Evolutionary conservation across 768 basidiomycete species (phyloP), one percentile per base, ranked within the genome.

Genomic region (Termitomyces bulborhizus): DNA sequence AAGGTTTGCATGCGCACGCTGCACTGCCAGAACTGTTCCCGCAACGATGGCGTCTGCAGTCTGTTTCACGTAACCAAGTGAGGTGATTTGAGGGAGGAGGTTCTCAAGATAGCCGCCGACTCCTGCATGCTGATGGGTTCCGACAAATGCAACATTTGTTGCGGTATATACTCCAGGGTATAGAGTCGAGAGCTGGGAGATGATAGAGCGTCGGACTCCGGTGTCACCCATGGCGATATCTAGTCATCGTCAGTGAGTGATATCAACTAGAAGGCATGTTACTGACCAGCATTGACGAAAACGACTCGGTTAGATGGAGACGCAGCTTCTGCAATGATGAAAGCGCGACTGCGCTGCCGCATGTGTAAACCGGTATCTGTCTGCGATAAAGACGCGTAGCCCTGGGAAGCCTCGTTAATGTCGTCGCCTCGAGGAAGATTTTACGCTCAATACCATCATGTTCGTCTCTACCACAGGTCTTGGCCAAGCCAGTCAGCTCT

Each of bases 181-280:
- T 43, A 76, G 69, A 9, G 74, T 59, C 6, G 82, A 75, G 9
- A 91, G 76, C 40, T 78, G 69, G 4, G 75, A 65, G 29, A 91
- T 77, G 60, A 92, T 83, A 13, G 81, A 79, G 27, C 87, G 82
- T 32, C 88, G 84, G 37, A 89, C 71, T 26, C 88, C 89, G 3
- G 80, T 82, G 68, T 90, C 90, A 11, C 89, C 89, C 85, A 90
- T 89, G 41, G 83, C 86, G 49, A 90, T 88, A 65, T 92, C 89
- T 84, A 54, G 41, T 24, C 50, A 46, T 36, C 26, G 36, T 45
- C 48, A 44, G 37, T 57, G 36, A 58, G 46, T 1, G 27, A 29
- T 34, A 7, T 24, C 37, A 37, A 37, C 44, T 21, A 47, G 46
- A 18, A 15, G 37, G 24, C 18, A 43, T 31, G 7, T 42, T 34